Evolutionary conservation across 129 eudicot species (phyloP), one percentile per base, ranked within the genome.

Genomic region (Scalesia atractyloides): DNA sequence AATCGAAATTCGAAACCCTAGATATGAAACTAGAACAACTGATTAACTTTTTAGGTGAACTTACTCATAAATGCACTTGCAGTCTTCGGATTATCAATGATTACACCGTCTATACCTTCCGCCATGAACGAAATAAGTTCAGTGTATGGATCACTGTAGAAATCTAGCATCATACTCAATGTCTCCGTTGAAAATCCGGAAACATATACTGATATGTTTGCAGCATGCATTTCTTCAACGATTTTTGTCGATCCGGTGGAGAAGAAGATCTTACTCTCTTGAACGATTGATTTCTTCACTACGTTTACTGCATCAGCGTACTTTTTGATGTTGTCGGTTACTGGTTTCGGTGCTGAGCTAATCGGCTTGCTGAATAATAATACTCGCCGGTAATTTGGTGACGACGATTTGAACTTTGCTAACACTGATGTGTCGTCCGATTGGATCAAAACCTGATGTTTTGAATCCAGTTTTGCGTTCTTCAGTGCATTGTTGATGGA

Each of bases 391-490:
- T 84, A 95, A 46, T 54, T 54, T 0, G 87, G 87, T 52, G 58
- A 12, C 34, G 82, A 74, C 15, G 41, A 16, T 74, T 86, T 86
- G 72, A 95, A 90, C 76, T 73, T 86, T 59, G 70, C 69, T 8
- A 95, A 74, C 4, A 95, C 97, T 0, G 93, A 87, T 4, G 82
- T 90, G 76, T 95, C 99, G 14, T 83, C 94, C 0, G 97, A 90
- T 62, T 86, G 88, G 73, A 95, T 91, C 58, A 95, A 30, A 61
- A 95, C 88, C 72, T 78, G 79, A 63, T 84, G 96, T 76, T 86
- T 85, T 19, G 86, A 81, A 73, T 95, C 87, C 20, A 90, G 67
- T 37, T 85, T 81, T 15, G 91, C 91, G 14, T 95, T 86, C 44
- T 73, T 82, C 24, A 91, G 82, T 15, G 97, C 91, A 0, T 9